Conservation (phyloP, 805 yeast genomes). For the Candida ficus region DNA sequence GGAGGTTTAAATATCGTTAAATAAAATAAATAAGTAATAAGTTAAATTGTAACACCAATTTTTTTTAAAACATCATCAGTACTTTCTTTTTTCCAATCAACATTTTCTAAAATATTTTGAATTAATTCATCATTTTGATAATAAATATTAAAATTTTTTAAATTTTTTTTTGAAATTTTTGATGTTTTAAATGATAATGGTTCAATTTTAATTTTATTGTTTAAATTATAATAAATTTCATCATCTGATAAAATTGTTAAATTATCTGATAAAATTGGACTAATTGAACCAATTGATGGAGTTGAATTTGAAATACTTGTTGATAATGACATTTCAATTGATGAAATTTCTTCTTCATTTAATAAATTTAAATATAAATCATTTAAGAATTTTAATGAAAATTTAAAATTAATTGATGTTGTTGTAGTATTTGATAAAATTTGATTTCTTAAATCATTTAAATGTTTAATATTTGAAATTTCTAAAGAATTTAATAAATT, state of each 20-base stretch:
- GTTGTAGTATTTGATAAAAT: background rate
- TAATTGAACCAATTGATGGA: background rate
- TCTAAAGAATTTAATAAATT: background rate
- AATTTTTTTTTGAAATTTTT: background rate
- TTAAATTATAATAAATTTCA: background rate
- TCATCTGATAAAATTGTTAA: background rate
- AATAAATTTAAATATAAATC: background rate
- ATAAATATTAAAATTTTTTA: background rate
- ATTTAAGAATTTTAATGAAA: background rate
- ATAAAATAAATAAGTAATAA: background rate
- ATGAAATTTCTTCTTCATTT: background rate
- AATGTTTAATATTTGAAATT: background rate
- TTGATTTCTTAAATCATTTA: background rate
- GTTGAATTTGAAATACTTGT: background rate
- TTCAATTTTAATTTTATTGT: background rate
- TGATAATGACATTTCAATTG: conserved; percentile 5
- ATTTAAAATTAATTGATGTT: background rate
- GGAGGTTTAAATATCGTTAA: background rate
- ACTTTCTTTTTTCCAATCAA: conserved; percentile 30
- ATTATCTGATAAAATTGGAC: background rate
- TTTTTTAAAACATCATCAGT: conserved; percentile 31
- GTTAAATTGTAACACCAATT: conserved; percentile 23
- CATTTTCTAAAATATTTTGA: conserved; percentile 25
- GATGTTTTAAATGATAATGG: background rate
- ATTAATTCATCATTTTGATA: conserved; percentile 14